Percentiles rank a stretch among this genome's conserved stretches.
Conservation (phyloP, 805 yeast species). For the Cyberlindnera samutprakarnensis region DNA sequence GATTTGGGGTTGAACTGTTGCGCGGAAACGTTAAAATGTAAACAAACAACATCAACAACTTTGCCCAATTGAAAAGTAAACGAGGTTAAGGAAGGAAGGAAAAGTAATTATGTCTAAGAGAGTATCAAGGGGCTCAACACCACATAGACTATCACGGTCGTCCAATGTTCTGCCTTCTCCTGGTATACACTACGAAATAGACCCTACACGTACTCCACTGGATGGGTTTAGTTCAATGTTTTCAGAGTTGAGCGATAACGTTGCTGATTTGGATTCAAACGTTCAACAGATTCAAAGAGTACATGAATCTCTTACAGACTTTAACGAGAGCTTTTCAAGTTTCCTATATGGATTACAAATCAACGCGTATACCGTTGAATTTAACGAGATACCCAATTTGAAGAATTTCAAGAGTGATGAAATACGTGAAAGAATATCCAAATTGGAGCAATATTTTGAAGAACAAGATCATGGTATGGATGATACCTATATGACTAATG, state of each 20-base stretch:
- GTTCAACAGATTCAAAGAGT: slow-evolving; percentile 48
- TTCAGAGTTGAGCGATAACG: slow-evolving; percentile 38
- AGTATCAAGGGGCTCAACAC: slow-evolving; percentile 23
- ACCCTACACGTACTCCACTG: slow-evolving; percentile 32
- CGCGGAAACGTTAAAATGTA: no score
- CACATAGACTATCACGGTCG: slow-evolving; percentile 33
- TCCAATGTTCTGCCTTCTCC: slow-evolving; percentile 33
- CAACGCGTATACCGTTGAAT: slow-evolving; percentile 86
- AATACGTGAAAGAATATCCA: slow-evolving; percentile 12
- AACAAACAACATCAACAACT: no score
- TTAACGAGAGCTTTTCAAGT: slow-evolving; percentile 75
- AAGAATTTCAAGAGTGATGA: slow-evolving; percentile 12
- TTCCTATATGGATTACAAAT: slow-evolving; percentile 74
- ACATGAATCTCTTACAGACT: slow-evolving; percentile 53
- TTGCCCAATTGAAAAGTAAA: no score
- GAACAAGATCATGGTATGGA: slow-evolving; percentile 7
- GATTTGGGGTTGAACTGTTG: no score
- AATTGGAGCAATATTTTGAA: slow-evolving; percentile 14
- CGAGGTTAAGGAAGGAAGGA: no score
- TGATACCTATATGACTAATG: slow-evolving; percentile 27
- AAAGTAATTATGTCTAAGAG: slow-evolving; percentile 17
- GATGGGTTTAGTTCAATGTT: slow-evolving; percentile 36
- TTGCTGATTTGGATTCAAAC: slow-evolving; percentile 50
- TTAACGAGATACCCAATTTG: slow-evolving; percentile 24
- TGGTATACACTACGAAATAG: slow-evolving; percentile 36